phyloP scores from a whole-genome alignment of 805 yeast genomes.

The Kodamaea lidongshanica region DNA sequence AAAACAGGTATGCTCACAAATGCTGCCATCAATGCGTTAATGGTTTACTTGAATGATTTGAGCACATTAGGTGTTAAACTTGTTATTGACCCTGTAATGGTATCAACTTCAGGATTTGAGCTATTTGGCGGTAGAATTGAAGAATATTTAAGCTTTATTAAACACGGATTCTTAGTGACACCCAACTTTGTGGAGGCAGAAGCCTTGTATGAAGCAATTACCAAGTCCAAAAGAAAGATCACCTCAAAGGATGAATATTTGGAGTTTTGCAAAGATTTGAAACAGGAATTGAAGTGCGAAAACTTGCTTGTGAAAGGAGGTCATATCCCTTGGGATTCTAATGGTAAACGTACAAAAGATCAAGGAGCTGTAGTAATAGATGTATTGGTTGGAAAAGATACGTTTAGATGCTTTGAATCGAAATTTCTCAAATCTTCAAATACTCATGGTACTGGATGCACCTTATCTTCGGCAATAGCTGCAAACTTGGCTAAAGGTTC shows the following conservation, averaged over 20 bases:
- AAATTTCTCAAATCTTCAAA: conserved; percentile 41
- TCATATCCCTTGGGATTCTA: conserved; percentile 46
- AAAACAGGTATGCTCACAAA: conserved; percentile 74
- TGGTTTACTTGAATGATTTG: conserved; percentile 27
- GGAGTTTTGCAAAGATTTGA: conserved; percentile 20
- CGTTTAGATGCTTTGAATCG: conserved; percentile 47
- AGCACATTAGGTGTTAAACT: conserved; percentile 26
- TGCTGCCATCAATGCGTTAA: conserved; percentile 47
- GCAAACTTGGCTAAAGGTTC: conserved; percentile 61
- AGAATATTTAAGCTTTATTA: conserved; percentile 36
- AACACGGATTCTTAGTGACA: conserved; percentile 56
- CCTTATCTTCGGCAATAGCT: conserved; percentile 74
- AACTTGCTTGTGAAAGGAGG: conserved; percentile 77
- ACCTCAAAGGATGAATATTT: conserved; percentile 30
- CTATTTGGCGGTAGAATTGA: conserved; percentile 47
- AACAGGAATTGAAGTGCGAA: conserved; percentile 31
- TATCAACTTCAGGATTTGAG: conserved; percentile 68
- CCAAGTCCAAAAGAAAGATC: conserved; percentile 12
- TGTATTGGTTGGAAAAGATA: conserved; percentile 44
- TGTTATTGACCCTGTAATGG: conserved; percentile 80
- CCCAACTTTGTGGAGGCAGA: conserved; percentile 72
- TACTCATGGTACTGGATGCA: conserved; percentile 90
- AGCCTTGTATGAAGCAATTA: conserved; percentile 28
- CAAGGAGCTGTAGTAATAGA: conserved; percentile 34
- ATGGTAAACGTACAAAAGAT: conserved; percentile 3